Evolutionary conservation across 179 eudicot species (phyloP), one percentile per base, ranked within the genome.

Genomic region (Beta corolliflora): DNA sequence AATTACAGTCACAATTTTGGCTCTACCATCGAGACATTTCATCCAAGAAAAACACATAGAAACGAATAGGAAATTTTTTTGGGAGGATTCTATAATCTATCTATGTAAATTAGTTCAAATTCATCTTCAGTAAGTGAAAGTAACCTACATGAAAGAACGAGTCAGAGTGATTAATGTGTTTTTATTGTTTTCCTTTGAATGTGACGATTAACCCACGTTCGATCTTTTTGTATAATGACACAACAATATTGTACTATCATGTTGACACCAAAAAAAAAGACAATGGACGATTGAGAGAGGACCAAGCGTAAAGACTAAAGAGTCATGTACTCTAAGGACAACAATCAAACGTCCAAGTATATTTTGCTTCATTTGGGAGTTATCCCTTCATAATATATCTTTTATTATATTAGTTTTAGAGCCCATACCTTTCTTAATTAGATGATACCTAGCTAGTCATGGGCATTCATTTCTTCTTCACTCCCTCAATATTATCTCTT

Each of bases 381-480:
- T 75, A 64, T 75, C 73, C 73, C 21, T 53, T n/a, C 41, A 36
- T 36, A 36, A 36, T 16, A 7, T 21, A 29, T 53, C 54, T 71
- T 56, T 14, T n/a, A 21, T 36, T 36, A 36, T 36, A 36, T 36
- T 36, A 41, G 11, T 5, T 46, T 46, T 21, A 79, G 82, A 76
- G 82, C 71, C 82, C 82, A 79, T 79, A 48, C 60, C 46, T 44
- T 71, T 70, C 53, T 78, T 68, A 21, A 64, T 41, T 68, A 58
- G 23, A 58, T 55, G 31, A 45, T 70, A 50, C 16, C n/a, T 11
- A 21, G 25, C 8, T 23, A 13, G 50, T 10, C 46, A 36, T 36
- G 41, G 56, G 15, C 71, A 60, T 60, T 15, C 19, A 50, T 44
- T 61, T 25, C 60, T 19, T 36, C 36, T 29, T 29, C 31, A 29